Conservation (phyloP, 164 flowering plant species). For the Tetrastigma voinierianum region DNA sequence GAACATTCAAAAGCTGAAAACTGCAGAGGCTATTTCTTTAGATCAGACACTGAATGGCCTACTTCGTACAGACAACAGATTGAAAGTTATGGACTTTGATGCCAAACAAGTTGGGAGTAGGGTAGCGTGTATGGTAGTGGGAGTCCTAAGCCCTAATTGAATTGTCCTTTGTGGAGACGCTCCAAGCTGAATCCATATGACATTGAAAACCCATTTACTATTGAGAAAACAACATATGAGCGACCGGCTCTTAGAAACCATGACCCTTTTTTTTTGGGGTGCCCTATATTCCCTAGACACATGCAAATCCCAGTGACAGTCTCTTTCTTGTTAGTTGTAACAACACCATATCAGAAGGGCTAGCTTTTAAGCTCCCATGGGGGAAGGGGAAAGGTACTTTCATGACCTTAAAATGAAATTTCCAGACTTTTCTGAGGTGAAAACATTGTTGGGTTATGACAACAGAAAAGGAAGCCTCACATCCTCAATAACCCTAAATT, state of each 20-base stretch:
- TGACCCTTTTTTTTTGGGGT: background rate
- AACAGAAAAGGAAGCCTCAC: too few relatives aligned
- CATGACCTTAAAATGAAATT: too few relatives aligned
- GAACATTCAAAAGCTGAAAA: background rate
- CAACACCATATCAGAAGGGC: too few relatives aligned
- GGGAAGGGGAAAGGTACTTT: background rate
- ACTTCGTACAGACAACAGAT: slow-evolving; percentile 16
- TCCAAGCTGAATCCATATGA: slow-evolving; percentile 18
- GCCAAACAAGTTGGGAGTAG: slow-evolving; percentile 14
- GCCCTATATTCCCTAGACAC: background rate
- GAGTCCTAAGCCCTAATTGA: slow-evolving; percentile 21
- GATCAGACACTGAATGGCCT: slow-evolving; percentile 14
- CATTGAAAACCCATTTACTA: slow-evolving; percentile 12
- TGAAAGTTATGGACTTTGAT: slow-evolving; percentile 14
- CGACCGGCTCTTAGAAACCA: background rate
- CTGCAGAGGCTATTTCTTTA: background rate
- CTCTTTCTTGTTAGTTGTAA: background rate
- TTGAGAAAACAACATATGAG: background rate
- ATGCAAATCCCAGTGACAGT: slow-evolving; percentile 1
- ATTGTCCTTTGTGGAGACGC: slow-evolving; percentile 13
- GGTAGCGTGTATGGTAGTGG: slow-evolving; percentile 8
- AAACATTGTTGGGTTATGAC: background rate
- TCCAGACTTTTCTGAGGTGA: too few relatives aligned
- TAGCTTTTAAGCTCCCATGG: too few relatives aligned
- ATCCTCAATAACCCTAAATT: too few relatives aligned